These are phyloP conservation scores for Lachancea lanzarotensis DNA, from an alignment of 805 yeast genomes.

Conservation along the genomic window DNA sequence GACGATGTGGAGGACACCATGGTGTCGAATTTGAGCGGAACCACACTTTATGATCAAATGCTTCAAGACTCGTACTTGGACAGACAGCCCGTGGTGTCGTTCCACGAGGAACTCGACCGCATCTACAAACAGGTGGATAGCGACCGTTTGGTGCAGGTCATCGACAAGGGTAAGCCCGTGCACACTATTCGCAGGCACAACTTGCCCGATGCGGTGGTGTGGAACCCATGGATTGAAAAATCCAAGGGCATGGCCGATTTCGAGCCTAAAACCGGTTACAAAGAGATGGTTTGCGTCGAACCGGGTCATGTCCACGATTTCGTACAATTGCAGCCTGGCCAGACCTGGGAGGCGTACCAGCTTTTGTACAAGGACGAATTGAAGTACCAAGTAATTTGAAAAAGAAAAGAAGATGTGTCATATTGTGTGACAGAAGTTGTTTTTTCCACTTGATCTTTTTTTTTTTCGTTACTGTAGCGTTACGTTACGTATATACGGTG, in stretches of 20 bases:
- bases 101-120: conserved; percentile 77
- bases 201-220: conserved; percentile 70
- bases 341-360: conserved; percentile 71
- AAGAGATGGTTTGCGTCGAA: conserved; percentile 88
- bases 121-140: conserved; percentile 61
- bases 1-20: conserved; percentile 71
- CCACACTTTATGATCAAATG: conserved; percentile 70
- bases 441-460: not conserved
- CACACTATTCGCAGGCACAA: conserved; percentile 61
- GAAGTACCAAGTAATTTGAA: conserved; percentile 47
- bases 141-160: conserved; percentile 56
- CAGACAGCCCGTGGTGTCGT: conserved; percentile 66
- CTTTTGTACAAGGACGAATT: conserved; percentile 49
- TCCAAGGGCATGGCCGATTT: conserved; percentile 84
- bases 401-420: not conserved
- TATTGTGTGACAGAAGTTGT: not conserved
- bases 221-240: conserved; percentile 95
- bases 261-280: conserved; percentile 75
- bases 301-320: conserved; percentile 83
- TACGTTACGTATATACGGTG: not conserved
- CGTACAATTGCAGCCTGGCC: conserved; percentile 58
- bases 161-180: conserved; percentile 62
- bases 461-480: not conserved
- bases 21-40: conserved; percentile 73
- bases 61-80: conserved; percentile 55